Evolutionary conservation across 176 grass and related monocot species (phyloP).

Genomic region (Oryza australiensis): DNA sequence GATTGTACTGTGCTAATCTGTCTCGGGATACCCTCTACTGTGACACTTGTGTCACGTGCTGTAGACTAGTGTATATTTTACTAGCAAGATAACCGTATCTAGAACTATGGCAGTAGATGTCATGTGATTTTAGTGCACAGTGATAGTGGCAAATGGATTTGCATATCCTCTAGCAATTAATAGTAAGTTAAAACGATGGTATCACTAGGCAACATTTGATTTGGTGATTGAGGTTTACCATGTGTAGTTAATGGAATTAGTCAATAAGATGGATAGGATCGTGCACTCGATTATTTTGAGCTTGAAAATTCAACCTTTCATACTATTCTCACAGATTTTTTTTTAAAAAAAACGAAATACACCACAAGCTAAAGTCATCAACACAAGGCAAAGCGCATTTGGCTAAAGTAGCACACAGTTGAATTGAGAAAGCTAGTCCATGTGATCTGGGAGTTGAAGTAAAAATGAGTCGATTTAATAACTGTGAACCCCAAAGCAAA

Average conservation of each 20-base stretch:
- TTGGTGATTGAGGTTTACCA: neutral
- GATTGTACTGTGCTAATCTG: neutral
- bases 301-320: neutral
- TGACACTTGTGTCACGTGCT: neutral
- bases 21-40: neutral
- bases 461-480: neutral
- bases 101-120: neutral
- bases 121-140: neutral
- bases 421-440: neutral
- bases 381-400: neutral
- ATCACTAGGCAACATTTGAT: neutral
- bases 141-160: neutral
- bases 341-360: neutral
- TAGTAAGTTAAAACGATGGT: neutral
- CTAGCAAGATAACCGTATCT: neutral
- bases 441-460: neutral
- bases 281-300: neutral
- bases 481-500: constrained; percentile 12
- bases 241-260: neutral
- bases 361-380: neutral
- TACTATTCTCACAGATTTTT: neutral
- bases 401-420: neutral
- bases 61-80: neutral
- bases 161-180: neutral
- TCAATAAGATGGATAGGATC: neutral